A percentile compares a stretch with the other conserved stretches of the same genome.
These are phyloP conservation scores for Dendrobium chrysotoxum DNA, from an alignment of 106 monocot genomes.

Conservation along the genomic window DNA sequence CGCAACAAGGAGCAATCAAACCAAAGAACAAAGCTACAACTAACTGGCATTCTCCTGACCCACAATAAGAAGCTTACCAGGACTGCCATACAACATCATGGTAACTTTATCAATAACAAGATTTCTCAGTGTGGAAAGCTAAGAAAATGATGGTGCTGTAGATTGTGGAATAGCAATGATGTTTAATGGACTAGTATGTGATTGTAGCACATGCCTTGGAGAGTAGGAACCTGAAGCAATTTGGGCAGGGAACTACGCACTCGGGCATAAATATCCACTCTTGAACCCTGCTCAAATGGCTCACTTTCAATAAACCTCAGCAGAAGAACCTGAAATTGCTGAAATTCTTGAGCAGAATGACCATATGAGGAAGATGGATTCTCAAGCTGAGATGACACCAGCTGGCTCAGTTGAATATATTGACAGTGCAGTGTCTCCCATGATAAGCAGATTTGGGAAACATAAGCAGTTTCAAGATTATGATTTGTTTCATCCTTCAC, in stretches of 20 bases:
- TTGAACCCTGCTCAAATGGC: slow-evolving; percentile 74
- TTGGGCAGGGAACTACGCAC: slow-evolving; percentile 43
- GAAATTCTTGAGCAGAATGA: slow-evolving; percentile 70
- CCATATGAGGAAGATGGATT: slow-evolving; percentile 27
- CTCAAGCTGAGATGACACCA: slow-evolving; percentile 38
- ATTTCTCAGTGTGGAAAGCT: neutral
- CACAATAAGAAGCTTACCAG: too few relatives aligned
- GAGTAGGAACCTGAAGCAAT: slow-evolving; percentile 78
- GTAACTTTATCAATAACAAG: too few relatives aligned
- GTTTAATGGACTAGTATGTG: neutral
- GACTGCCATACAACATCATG: too few relatives aligned
- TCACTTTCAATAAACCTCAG: slow-evolving; percentile 92
- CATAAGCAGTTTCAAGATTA: slow-evolving; percentile 77
- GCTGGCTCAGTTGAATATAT: slow-evolving; percentile 49
- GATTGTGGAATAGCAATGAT: neutral
- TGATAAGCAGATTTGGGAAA: slow-evolving; percentile 59
- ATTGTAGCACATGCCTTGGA: slow-evolving; percentile 49
- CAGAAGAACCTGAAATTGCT: slow-evolving; percentile 87
- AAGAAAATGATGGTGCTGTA: neutral
- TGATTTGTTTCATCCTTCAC: slow-evolving; percentile 38
- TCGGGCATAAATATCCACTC: slow-evolving; percentile 58
- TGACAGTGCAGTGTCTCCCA: slow-evolving; percentile 92
- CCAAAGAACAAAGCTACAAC: too few relatives aligned
- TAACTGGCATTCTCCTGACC: too few relatives aligned
- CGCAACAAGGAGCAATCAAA: too few relatives aligned